Evolutionary conservation across 805 yeast species (phyloP).

Genomic region (Saccharomycopsis vini): DNA sequence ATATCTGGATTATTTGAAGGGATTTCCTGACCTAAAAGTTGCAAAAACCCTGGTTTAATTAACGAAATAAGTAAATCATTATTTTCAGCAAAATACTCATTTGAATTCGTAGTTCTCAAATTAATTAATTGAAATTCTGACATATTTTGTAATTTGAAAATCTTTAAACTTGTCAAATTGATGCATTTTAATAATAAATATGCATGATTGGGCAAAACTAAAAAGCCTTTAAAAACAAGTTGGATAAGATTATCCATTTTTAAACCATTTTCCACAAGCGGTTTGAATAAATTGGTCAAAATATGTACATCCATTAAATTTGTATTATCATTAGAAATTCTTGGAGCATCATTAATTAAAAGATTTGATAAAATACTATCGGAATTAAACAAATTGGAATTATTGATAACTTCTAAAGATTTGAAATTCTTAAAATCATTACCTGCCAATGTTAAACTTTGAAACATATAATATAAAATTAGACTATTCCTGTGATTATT

Average conservation of each 20-base stretch:
- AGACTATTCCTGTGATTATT: slow-evolving; percentile 7
- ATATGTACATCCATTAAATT: slow-evolving; percentile 5
- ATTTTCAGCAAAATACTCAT: background rate
- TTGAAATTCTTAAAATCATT: slow-evolving; percentile 3
- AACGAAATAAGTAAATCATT: background rate
- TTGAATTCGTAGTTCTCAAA: background rate
- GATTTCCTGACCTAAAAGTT: background rate
- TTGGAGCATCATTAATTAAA: slow-evolving; percentile 3
- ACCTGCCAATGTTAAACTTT: slow-evolving; percentile 9
- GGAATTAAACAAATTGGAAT: slow-evolving; percentile 8
- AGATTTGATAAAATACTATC: slow-evolving; percentile 7
- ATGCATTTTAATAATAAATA: background rate
- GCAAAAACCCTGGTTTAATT: slow-evolving; percentile 10
- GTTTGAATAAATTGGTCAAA: slow-evolving; percentile 8
- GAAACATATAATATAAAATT: slow-evolving; percentile 6
- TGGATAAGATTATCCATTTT: background rate
- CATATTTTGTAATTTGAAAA: slow-evolving; percentile 3
- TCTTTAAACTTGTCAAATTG: background rate
- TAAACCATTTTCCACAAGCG: slow-evolving; percentile 1
- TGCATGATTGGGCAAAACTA: slow-evolving; percentile 9
- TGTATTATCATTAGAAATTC: background rate
- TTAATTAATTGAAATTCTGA: slow-evolving; percentile 10
- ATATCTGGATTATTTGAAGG: background rate
- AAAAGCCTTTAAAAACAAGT: slow-evolving; percentile 8
- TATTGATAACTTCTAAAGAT: slow-evolving; percentile 4